Evolutionary conservation across 306 rosid species (phyloP).

Genomic region (Lupinus albus): DNA sequence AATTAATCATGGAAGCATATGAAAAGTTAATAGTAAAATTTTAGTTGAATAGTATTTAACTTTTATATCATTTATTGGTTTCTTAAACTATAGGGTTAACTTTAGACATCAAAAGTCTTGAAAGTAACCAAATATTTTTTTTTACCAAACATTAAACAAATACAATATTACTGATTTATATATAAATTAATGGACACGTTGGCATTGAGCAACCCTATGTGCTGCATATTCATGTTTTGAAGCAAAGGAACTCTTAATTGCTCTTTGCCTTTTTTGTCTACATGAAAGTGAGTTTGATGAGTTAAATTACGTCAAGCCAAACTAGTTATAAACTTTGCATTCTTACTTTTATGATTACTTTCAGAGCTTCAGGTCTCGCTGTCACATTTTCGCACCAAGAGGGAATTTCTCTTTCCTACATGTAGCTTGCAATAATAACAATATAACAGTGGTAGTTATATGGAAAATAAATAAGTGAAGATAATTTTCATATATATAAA

Average conservation of each 20-base stretch:
- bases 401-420: constrained; percentile 27
- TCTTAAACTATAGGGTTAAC: too few species aligned
- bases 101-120: too few species aligned
- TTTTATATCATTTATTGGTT: too few species aligned
- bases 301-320: constrained; percentile 5
- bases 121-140: too few species aligned
- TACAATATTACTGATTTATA: too few species aligned
- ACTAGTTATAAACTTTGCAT: not conserved
- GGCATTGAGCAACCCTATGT: constrained; percentile 15
- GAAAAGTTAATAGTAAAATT: too few species aligned
- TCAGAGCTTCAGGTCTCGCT: constrained; percentile 28
- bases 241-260: not conserved
- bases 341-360: constrained; percentile 10
- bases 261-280: not conserved
- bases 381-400: constrained; percentile 39
- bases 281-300: constrained; percentile 18
- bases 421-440: constrained; percentile 40
- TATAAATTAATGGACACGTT: not conserved
- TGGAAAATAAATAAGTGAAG: too few species aligned
- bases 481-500: too few species aligned
- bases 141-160: too few species aligned
- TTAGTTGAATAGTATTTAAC: too few species aligned
- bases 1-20: too few species aligned
- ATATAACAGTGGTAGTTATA: too few species aligned
- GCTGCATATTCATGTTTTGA: constrained; percentile 33